Conservation (phyloP, 1,284 basidiomycete genomes). For the Kalmanozyma brasiliensis region DNA sequence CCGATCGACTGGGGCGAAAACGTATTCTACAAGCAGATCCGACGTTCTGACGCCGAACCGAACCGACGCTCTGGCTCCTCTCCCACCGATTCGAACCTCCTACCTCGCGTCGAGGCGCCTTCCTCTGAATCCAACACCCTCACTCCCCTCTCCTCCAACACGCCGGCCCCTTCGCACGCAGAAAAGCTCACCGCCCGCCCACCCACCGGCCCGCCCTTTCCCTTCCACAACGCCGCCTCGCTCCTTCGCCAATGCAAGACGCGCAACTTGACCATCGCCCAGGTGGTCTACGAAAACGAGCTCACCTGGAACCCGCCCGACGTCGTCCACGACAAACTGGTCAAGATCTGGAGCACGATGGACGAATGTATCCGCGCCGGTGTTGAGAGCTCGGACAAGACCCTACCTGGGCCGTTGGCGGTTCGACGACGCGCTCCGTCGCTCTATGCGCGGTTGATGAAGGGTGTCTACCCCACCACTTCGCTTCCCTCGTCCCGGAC, state of each 20-base stretch:
- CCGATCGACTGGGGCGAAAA: conserved; percentile 82
- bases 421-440: conserved; percentile 57
- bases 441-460: conserved; percentile 80
- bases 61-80: conserved; percentile 72
- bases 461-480: conserved; percentile 73
- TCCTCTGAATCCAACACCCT: background rate
- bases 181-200: conserved; percentile 26
- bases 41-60: conserved; percentile 80
- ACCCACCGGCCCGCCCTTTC: conserved; percentile 76
- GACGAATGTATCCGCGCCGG: conserved; percentile 90
- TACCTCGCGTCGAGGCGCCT: conserved; percentile 24
- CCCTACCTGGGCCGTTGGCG: conserved; percentile 82
- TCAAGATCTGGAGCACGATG: conserved; percentile 86
- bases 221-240: conserved; percentile 82
- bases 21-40: conserved; percentile 94
- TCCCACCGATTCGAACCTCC: conserved; percentile 6
- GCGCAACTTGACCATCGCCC: conserved; percentile 76
- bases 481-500: no score
- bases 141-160: background rate
- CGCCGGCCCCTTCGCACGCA: background rate
- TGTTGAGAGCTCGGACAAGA: conserved; percentile 80
- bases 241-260: conserved; percentile 81
- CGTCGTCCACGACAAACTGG: conserved; percentile 56
- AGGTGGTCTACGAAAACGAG: conserved; percentile 93
- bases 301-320: conserved; percentile 68